Base-by-base conservation (phyloP, 1,284 basidiomycete species). In the Leccinum colubrinum region DNA sequence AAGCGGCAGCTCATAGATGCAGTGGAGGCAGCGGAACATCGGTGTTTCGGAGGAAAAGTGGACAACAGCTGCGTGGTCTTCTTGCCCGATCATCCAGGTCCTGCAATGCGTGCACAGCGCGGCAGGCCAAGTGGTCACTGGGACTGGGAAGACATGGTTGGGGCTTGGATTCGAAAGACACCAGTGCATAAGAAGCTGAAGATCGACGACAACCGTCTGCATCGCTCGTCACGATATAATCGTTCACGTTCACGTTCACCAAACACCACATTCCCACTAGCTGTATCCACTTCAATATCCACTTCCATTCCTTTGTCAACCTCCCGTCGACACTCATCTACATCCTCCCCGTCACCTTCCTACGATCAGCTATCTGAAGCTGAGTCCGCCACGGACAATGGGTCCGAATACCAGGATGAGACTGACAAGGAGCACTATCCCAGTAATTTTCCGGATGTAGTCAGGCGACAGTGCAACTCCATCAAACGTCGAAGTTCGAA, bases 21-120 rank as follows among this genome's bases (percentile, higher is more conserved):
- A 9, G 79, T 83, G 14, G 83, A 84, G 35, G 74, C 77, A 17
- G 82, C 83, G 6, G 85, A 86, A 69, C 69, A 71, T 27, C 74
- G 76, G 37, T 82, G 78, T 63, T 78, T 83, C 64, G 75, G 75
- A 43, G 55, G 65, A 25, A 62, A 60, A 22, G 43, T 61, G 2
- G 54, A 60, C 52, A 63, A 51, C 41, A 71, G 70, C 43, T 68
- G 72, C 17, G 22, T 63, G 27, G 35, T 68, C 11, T 17, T 63
- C 8, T 48, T 63, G 3, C 48, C 65, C 12, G 43, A 51, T 5
- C 59, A 41, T 55, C 41, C 61, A 4, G 59, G 58, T n/a, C 57
- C 51, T 14, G 51, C 52, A 37, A 61, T 59, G 33, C 59, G 52
- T 33, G 53, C 46, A 35, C 64, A 62, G 1, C 1, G 30, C 30